Conservation (phyloP, 2,329 filamentous ascomycete species). For the Aspergillus terreus region DNA sequence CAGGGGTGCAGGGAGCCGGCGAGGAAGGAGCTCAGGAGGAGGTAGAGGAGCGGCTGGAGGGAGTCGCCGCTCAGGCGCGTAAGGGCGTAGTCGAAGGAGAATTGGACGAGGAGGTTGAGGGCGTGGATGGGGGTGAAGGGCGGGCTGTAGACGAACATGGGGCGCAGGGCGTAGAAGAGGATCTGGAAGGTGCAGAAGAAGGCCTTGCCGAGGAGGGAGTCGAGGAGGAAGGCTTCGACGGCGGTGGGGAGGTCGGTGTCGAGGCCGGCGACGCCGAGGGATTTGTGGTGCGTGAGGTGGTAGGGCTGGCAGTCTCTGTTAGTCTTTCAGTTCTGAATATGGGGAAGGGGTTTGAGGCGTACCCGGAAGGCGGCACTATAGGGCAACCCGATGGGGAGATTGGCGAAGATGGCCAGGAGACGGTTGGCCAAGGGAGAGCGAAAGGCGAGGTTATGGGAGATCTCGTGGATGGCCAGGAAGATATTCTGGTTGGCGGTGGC, state of each 20-base stretch:
- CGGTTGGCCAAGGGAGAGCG: constrained; percentile 75
- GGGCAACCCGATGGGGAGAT: constrained; percentile 90
- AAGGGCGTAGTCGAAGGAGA: constrained; percentile 71
- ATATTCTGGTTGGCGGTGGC: constrained; percentile 98
- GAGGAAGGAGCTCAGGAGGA: constrained; percentile 86
- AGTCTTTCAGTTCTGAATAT: not conserved
- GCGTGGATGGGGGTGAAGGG: constrained; percentile 82
- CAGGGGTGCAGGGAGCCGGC: constrained; percentile 91
- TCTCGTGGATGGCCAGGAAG: constrained; percentile 97
- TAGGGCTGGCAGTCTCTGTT: constrained; percentile 63
- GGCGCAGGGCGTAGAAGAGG: constrained; percentile 94
- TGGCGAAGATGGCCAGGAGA: constrained; percentile 85
- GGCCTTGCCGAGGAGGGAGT: constrained; percentile 89
- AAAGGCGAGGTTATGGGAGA: constrained; percentile 96
- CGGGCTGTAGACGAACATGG: constrained; percentile 88
- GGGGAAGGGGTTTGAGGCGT: constrained; percentile 28
- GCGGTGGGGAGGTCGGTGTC: constrained; percentile 94
- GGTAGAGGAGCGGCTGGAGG: constrained; percentile 68
- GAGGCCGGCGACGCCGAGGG: constrained; percentile 89
- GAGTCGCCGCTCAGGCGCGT: constrained; percentile 55
- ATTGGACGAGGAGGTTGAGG: constrained; percentile 74
- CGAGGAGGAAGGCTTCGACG: constrained; percentile 85
- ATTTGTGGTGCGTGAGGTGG: constrained; percentile 98
- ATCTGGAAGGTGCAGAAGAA: constrained; percentile 99
- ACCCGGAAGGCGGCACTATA: constrained; percentile 95